phyloP scores from a whole-genome alignment of 1,284 basidiomycete species.

The Ganoderma sinense region DNA sequence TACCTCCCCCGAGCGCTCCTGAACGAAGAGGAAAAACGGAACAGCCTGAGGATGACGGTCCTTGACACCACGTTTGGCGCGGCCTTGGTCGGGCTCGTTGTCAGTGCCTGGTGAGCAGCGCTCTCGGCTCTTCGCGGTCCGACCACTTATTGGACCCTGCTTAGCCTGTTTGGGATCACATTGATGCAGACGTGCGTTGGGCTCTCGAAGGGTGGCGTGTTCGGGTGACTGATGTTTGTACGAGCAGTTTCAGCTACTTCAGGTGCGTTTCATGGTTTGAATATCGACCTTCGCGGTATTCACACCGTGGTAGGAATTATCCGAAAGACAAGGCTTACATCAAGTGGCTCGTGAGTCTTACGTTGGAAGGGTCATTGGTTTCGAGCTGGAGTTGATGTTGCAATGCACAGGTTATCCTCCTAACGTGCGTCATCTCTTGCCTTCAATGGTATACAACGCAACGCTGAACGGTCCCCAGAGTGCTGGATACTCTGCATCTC shows the following conservation, averaged over 20 bases:
- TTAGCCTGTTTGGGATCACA: conserved; percentile 39
- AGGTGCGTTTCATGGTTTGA: conserved; percentile 16
- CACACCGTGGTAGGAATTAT: conserved; percentile 28
- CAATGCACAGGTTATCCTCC: conserved; percentile 25
- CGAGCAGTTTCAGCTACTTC: conserved; percentile 32
- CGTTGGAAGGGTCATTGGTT: neutral
- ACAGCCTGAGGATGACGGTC: conserved; percentile 16
- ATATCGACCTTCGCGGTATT: neutral
- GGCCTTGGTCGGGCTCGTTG: conserved; percentile 36
- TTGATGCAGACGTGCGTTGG: conserved; percentile 37
- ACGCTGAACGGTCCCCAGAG: conserved; percentile 1
- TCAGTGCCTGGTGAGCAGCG: conserved; percentile 36
- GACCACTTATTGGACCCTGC: neutral
- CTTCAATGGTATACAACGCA: neutral
- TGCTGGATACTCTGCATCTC: conserved; percentile 38
- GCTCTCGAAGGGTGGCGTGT: neutral
- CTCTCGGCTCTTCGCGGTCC: neutral
- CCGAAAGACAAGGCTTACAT: conserved; percentile 28
- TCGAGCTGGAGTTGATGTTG: neutral
- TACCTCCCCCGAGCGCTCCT: neutral
- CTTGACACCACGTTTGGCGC: conserved; percentile 38
- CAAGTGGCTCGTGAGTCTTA: conserved; percentile 32
- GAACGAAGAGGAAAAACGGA: neutral
- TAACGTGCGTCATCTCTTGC: conserved; percentile 28
- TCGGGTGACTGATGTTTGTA: neutral